These are phyloP conservation scores for Aspergillus novofumigatus DNA, from an alignment of 2,329 filamentous ascomycete species.

Conservation along the genomic window DNA sequence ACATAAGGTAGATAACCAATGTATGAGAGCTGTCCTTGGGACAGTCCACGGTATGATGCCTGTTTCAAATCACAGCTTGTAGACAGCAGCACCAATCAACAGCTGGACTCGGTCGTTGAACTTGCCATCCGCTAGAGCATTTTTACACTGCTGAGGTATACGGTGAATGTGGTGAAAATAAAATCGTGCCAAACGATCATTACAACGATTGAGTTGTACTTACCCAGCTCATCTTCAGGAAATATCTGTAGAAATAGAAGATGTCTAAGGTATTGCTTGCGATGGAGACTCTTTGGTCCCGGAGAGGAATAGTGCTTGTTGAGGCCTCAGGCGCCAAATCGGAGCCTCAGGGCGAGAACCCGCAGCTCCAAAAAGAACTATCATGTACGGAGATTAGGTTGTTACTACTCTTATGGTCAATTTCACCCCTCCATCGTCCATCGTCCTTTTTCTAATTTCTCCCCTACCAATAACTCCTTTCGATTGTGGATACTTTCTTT, in stretches of 20 bases:
- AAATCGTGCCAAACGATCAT: not conserved
- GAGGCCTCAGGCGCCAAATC: not conserved
- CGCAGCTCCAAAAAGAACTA: not conserved
- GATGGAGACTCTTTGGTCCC: not conserved
- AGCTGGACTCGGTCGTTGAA: not conserved
- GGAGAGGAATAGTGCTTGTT: not conserved
- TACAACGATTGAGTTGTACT: not conserved
- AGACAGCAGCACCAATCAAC: not conserved
- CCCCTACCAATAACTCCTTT: not conserved
- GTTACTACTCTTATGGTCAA: not conserved
- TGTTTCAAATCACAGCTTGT: not conserved
- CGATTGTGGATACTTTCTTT: not conserved
- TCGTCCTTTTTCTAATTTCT: not conserved
- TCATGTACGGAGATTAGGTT: not conserved
- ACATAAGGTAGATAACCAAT: not conserved
- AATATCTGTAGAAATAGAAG: not conserved
- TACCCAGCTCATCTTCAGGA: not conserved
- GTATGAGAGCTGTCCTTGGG: not conserved
- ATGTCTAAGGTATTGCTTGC: not conserved
- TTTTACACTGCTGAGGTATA: too few relatives aligned
- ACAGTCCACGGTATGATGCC: not conserved
- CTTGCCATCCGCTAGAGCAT: not conserved
- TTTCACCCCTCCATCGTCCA: not conserved
- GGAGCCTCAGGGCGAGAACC: not conserved
- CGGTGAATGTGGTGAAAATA: not conserved